A percentile compares a stretch with the other conserved stretches of the same genome.
Evolutionary conservation across 257 asterid genomes (phyloP).

Genomic region (Cynanchum wilfordii): DNA sequence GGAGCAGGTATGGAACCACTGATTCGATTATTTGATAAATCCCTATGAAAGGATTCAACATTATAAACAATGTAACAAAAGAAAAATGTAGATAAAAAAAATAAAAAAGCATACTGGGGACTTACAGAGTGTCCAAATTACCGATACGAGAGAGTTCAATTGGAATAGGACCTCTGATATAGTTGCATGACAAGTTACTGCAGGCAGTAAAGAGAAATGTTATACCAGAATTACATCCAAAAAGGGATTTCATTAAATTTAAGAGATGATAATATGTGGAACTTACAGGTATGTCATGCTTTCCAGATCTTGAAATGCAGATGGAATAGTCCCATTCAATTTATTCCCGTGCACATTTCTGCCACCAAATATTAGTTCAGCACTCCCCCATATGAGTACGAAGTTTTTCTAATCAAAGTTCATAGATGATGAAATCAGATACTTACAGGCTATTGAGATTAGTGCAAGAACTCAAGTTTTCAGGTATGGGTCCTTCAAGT

Average conservation of each 20-base stretch:
- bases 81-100: background rate
- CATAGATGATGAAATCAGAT: background rate
- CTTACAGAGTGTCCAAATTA: constrained; percentile 91
- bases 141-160: constrained; percentile 89
- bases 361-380: constrained; percentile 13
- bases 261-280: background rate
- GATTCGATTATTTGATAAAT: constrained; percentile 72
- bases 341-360: constrained; percentile 84
- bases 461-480: constrained; percentile 88
- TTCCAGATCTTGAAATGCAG: constrained; percentile 69
- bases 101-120: constrained; percentile 1
- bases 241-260: background rate
- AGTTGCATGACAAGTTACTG: constrained; percentile 82
- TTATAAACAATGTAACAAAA: background rate
- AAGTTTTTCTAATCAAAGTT: background rate
- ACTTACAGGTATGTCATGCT: constrained; percentile 96
- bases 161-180: constrained; percentile 74
- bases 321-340: constrained; percentile 74
- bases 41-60: constrained; percentile 38
- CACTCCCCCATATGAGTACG: background rate
- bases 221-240: background rate
- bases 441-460: constrained; percentile 97
- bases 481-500: constrained; percentile 78
- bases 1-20: constrained; percentile 75
- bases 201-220: background rate